Evolutionary conservation across 2,329 filamentous ascomycete species (phyloP).

Genomic region (Trichoderma sp.): DNA sequence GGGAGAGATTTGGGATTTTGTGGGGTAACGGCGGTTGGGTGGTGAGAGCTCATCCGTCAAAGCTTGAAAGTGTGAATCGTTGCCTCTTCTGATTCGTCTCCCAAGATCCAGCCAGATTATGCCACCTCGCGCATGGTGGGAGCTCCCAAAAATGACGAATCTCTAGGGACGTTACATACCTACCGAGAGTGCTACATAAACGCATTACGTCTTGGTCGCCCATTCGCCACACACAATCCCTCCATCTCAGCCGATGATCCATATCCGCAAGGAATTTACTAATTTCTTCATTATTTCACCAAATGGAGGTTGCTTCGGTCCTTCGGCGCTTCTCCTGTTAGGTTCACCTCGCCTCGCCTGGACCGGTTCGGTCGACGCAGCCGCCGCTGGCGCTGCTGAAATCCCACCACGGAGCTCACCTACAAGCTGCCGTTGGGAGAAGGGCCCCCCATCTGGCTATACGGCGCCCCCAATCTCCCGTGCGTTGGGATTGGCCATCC

Average conservation of each 20-base stretch:
- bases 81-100: conserved; percentile 5
- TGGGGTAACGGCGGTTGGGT: neutral
- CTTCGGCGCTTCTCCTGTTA: conserved; percentile 13
- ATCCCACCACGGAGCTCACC: neutral
- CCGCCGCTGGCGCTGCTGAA: conserved; percentile 19
- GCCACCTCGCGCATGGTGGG: neutral
- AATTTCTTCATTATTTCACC: neutral
- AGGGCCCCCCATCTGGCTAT: neutral
- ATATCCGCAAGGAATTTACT: conserved; percentile 3
- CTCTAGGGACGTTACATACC: conserved; percentile 15
- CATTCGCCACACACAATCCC: conserved; percentile 25
- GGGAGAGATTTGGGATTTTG: neutral
- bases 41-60: neutral
- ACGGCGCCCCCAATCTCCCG: conserved; percentile 1
- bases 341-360: neutral
- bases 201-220: conserved; percentile 28
- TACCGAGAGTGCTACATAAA: conserved; percentile 24
- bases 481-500: conserved; percentile 12
- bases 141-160: conserved; percentile 4
- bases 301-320: conserved; percentile 9
- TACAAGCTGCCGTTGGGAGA: neutral
- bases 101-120: neutral
- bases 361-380: neutral
- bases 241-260: conserved; percentile 11
- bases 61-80: neutral